These are phyloP conservation scores for Morella rubra DNA, from an alignment of 306 rosid species.

Conservation along the genomic window DNA sequence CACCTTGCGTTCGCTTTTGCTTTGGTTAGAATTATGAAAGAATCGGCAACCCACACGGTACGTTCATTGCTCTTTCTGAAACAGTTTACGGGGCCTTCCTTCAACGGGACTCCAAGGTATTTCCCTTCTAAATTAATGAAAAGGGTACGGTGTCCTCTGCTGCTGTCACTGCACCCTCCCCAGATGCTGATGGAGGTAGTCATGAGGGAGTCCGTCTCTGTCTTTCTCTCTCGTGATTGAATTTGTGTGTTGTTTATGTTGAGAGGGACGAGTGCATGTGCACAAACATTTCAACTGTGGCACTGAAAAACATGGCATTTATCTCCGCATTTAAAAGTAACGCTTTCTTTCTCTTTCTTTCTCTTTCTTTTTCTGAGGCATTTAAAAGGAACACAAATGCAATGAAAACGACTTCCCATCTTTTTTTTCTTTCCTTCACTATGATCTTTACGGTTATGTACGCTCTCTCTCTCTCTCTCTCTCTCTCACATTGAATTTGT, in stretches of 20 bases:
- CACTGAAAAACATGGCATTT: slow-evolving; percentile 91
- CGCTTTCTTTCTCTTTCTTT: slow-evolving; percentile 14
- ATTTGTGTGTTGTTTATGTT: slow-evolving; percentile 42
- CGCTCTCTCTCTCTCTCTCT: slow-evolving; percentile 10
- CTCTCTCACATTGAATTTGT: slow-evolving; percentile 16
- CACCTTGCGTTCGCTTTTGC: slow-evolving; percentile 18
- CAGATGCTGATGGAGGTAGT: slow-evolving; percentile 29
- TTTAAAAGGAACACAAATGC: slow-evolving; percentile 56
- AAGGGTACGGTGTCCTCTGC: slow-evolving; percentile 23
- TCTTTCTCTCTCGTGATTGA: slow-evolving; percentile 10
- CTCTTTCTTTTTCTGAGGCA: not conserved
- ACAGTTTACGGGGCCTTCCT: slow-evolving; percentile 6
- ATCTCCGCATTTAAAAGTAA: slow-evolving; percentile 43
- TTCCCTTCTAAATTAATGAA: slow-evolving; percentile 27
- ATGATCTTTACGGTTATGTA: too few relatives aligned
- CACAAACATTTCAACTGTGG: slow-evolving; percentile 65
- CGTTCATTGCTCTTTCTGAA: slow-evolving; percentile 8
- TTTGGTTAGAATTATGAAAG: slow-evolving; percentile 35
- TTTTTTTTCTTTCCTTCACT: slow-evolving; percentile 19
- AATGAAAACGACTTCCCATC: slow-evolving; percentile 64
- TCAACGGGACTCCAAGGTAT: not conserved
- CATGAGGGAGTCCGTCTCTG: not conserved
- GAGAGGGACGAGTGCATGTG: slow-evolving; percentile 73
- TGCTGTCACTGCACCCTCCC: slow-evolving; percentile 36
- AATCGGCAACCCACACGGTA: slow-evolving; percentile 21